Evolutionary conservation across 306 rosid genomes (phyloP).

Genomic region (Cercis canadensis): DNA sequence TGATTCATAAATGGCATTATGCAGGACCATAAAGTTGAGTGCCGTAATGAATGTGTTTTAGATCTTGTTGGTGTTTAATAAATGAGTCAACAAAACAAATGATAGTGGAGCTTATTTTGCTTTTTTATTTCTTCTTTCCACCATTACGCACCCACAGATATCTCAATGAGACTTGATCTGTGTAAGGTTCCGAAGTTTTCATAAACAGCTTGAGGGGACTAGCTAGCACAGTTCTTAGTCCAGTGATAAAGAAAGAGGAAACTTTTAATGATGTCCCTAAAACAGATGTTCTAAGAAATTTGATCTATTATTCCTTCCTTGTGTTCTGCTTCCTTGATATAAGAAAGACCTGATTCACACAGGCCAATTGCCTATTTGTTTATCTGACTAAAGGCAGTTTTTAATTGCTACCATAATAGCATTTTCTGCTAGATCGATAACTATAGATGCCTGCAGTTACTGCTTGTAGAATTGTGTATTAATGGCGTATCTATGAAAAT

Average conservation of each 20-base stretch:
- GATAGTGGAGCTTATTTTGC: too few relatives aligned
- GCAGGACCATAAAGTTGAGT: too few relatives aligned
- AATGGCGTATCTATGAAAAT: neutral
- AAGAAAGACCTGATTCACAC: neutral
- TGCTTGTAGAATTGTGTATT: constrained; percentile 11
- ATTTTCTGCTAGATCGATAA: neutral
- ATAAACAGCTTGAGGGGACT: constrained; percentile 10
- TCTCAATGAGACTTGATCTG: neutral
- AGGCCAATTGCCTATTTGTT: neutral
- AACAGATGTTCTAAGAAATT: too few relatives aligned
- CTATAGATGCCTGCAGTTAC: constrained; percentile 1
- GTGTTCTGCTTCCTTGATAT: neutral
- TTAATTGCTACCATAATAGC: neutral
- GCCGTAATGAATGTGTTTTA: too few relatives aligned
- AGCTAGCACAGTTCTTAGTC: too few relatives aligned
- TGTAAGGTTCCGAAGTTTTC: neutral
- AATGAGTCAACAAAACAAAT: too few relatives aligned
- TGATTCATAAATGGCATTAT: too few relatives aligned
- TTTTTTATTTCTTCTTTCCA: too few relatives aligned
- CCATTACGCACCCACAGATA: too few relatives aligned
- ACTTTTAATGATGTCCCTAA: too few relatives aligned
- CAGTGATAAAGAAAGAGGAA: too few relatives aligned
- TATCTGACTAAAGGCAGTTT: neutral
- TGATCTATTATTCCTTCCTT: constrained; percentile 13
- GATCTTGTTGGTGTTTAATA: too few relatives aligned